Evolutionary conservation across 2,329 filamentous ascomycete species (phyloP).

Genomic region (Calonectria ilicicola): DNA sequence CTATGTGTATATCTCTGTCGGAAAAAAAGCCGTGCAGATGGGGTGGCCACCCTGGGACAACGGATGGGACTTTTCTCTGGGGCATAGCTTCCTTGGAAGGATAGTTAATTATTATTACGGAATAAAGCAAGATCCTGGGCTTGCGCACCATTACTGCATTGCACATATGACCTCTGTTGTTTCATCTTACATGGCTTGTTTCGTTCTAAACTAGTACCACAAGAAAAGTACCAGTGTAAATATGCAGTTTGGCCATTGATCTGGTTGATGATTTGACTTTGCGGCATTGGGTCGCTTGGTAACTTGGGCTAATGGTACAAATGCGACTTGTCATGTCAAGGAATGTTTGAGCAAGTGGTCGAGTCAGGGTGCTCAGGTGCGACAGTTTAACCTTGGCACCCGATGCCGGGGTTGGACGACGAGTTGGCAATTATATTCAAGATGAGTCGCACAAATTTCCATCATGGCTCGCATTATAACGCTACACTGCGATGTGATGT

Average conservation of each 20-base stretch:
- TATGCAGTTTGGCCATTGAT: not conserved
- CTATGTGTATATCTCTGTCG: conserved; percentile 24
- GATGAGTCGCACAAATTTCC: not conserved
- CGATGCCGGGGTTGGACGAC: not conserved
- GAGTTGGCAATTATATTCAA: not conserved
- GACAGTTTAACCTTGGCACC: not conserved
- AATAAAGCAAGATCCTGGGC: conserved; percentile 12
- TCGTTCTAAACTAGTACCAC: not conserved
- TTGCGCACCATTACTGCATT: conserved; percentile 5
- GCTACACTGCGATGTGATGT: not conserved
- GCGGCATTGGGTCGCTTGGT: not conserved
- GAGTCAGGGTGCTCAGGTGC: not conserved
- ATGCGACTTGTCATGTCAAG: not conserved
- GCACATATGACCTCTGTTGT: not conserved
- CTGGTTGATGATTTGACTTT: not conserved
- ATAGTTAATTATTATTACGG: conserved; percentile 1
- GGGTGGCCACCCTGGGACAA: conserved; percentile 18
- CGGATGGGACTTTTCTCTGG: conserved; percentile 19
- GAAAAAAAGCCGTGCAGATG: conserved; percentile 18
- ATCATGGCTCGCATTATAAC: too few species aligned
- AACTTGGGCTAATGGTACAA: not conserved
- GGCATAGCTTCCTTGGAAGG: conserved; percentile 21
- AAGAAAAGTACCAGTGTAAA: not conserved
- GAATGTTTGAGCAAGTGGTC: not conserved
- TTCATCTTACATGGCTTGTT: not conserved